Percentiles rank a stretch among this genome's conserved stretches.
These are phyloP conservation scores for Debaryomyces psychrophilus DNA, from an alignment of 1,139 yeast genomes.

Conservation along the genomic window DNA sequence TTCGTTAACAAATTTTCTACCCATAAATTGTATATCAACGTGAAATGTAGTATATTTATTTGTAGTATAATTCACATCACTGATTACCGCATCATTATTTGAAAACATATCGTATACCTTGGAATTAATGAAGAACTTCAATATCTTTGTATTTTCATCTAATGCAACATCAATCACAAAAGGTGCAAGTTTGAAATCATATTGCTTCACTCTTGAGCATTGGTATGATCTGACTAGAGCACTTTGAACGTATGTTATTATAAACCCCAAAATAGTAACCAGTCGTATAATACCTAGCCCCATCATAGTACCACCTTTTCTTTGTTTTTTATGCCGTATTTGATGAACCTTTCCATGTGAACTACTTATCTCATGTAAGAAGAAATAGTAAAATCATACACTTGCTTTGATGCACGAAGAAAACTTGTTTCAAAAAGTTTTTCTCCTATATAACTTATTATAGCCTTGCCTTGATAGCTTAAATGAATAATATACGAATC, in stretches of 20 bases:
- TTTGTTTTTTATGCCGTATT: background rate
- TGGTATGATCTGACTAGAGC: conserved; percentile 26
- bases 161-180: conserved; percentile 48
- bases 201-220: conserved; percentile 16
- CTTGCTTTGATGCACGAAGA: too few species aligned
- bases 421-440: too few species aligned
- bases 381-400: background rate
- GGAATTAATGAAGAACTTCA: conserved; percentile 45
- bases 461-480: too few species aligned
- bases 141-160: conserved; percentile 33
- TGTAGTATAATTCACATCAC: conserved; percentile 48
- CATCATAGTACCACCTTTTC: background rate
- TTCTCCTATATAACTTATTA: too few species aligned
- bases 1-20: conserved; percentile 41
- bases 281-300: background rate
- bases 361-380: background rate
- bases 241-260: conserved; percentile 13
- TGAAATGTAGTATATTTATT: conserved; percentile 53
- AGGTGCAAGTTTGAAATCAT: conserved; percentile 25
- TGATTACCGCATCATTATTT: conserved; percentile 24
- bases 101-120: conserved; percentile 26
- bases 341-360: background rate
- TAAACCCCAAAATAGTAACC: background rate
- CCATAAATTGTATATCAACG: conserved; percentile 49
- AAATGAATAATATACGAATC: too few species aligned